These are phyloP conservation scores for Backusella liffmaniae DNA, from an alignment of 192 early-diverging fungal genomes.

Conservation along the genomic window DNA sequence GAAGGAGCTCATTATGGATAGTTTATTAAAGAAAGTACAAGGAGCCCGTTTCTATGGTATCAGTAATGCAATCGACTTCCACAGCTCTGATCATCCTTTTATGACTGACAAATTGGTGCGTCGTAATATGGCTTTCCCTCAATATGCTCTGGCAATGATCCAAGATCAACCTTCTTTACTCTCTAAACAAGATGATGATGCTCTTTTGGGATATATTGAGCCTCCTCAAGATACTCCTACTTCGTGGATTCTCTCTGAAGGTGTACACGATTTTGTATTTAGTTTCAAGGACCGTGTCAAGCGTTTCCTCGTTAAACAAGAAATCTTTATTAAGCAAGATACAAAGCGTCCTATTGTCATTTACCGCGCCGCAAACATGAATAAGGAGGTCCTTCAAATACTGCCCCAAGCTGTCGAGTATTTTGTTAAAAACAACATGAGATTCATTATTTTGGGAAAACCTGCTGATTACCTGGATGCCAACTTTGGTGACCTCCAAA, in stretches of 20 bases:
- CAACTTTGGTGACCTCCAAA: neutral
- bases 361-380: constrained; percentile 52
- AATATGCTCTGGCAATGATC: constrained; percentile 27
- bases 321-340: constrained; percentile 40
- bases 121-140: constrained; percentile 42
- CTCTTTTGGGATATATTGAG: neutral
- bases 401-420: constrained; percentile 11
- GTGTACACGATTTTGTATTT: constrained; percentile 19
- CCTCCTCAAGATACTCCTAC: neutral
- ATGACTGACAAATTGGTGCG: constrained; percentile 35
- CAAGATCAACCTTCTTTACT: constrained; percentile 6
- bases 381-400: constrained; percentile 38
- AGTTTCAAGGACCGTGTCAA: constrained; percentile 49
- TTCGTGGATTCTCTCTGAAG: constrained; percentile 9
- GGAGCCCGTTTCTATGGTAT: constrained; percentile 50
- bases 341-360: constrained; percentile 43
- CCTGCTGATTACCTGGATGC: constrained; percentile 9
- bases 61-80: constrained; percentile 51
- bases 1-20: constrained; percentile 54
- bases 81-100: constrained; percentile 38
- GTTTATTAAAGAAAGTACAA: constrained; percentile 46
- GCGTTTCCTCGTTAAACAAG: constrained; percentile 40
- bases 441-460: constrained; percentile 32
- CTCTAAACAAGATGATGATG: neutral
- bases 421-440: constrained; percentile 38